A percentile compares a stretch with the other conserved stretches of the same genome.
These are phyloP conservation scores for Corymbia calophylla DNA, from an alignment of 441 rosid genomes.

Conservation along the genomic window DNA sequence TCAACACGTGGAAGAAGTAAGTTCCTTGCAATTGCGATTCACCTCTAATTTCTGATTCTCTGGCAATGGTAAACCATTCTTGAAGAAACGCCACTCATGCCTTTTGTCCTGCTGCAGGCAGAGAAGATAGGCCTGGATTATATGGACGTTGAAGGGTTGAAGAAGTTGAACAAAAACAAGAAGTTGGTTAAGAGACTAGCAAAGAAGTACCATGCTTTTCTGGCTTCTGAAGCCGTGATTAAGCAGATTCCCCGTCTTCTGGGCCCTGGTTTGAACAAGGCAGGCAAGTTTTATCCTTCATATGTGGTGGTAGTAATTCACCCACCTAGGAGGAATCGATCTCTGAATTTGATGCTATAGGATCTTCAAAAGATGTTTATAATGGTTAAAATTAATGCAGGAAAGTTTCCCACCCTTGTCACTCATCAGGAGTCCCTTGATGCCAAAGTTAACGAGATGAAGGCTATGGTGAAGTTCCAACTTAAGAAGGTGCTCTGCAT, in stretches of 20 bases:
- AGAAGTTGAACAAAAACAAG: constrained; percentile 95
- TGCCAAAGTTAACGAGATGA: constrained; percentile 88
- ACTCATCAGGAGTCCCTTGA: constrained; percentile 93
- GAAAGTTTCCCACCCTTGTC: constrained; percentile 95
- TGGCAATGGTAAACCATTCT: neutral
- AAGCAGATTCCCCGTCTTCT: constrained; percentile 98
- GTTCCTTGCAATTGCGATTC: neutral
- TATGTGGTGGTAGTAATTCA: neutral
- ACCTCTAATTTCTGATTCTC: neutral
- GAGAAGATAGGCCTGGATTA: constrained; percentile 63
- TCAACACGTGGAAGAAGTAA: constrained; percentile 93
- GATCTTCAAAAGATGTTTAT: neutral
- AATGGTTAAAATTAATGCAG: constrained; percentile 24
- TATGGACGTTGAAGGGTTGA: constrained; percentile 92
- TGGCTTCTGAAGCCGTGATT: constrained; percentile 95
- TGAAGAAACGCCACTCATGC: neutral
- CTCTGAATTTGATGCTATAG: neutral
- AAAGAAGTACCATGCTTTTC: constrained; percentile 88
- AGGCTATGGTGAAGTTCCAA: constrained; percentile 87
- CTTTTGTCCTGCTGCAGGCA: constrained; percentile 37
- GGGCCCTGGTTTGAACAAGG: constrained; percentile 99
- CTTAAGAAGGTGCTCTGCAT: constrained; percentile 95
- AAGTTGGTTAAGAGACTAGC: constrained; percentile 96
- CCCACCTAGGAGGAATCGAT: neutral
- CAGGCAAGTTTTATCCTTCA: constrained; percentile 53